Conservation (phyloP, 2,329 filamentous ascomycete species). For the Phialocephala sp. region DNA sequence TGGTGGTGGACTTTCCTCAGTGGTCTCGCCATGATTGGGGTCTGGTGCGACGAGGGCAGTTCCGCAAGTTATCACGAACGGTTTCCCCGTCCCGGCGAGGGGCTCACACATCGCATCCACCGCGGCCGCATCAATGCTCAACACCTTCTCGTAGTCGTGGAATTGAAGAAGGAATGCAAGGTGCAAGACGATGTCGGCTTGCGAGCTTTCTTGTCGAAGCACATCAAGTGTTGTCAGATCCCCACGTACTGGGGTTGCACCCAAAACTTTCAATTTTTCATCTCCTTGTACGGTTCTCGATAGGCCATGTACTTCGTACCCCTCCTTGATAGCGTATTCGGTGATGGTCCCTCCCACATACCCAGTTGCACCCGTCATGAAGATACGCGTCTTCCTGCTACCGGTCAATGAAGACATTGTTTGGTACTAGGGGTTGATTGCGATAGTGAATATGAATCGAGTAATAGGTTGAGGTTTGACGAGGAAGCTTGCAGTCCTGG, state of each 20-base stretch:
- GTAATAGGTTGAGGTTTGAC: background rate
- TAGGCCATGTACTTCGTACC: slow-evolving; percentile 50
- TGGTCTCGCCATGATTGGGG: slow-evolving; percentile 42
- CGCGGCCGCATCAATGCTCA: slow-evolving; percentile 44
- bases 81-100: slow-evolving; percentile 45
- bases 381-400: slow-evolving; percentile 38
- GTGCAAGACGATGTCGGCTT: slow-evolving; percentile 51
- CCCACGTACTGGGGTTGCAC: slow-evolving; percentile 49
- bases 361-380: slow-evolving; percentile 50
- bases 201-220: slow-evolving; percentile 46
- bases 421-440: background rate
- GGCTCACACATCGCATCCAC: slow-evolving; percentile 47
- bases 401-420: background rate
- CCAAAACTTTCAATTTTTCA: slow-evolving; percentile 45
- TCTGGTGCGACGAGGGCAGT: slow-evolving; percentile 38
- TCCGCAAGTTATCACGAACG: slow-evolving; percentile 46
- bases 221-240: slow-evolving; percentile 47
- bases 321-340: slow-evolving; percentile 45
- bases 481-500: background rate
- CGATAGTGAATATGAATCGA: background rate
- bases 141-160: slow-evolving; percentile 38
- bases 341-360: slow-evolving; percentile 48
- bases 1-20: slow-evolving; percentile 30
- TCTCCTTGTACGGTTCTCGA: slow-evolving; percentile 47
- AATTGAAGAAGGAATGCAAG: slow-evolving; percentile 46